These are phyloP conservation scores for Pseudomassariella vexata DNA, from an alignment of 2,329 filamentous ascomycete genomes.

Conservation along the genomic window DNA sequence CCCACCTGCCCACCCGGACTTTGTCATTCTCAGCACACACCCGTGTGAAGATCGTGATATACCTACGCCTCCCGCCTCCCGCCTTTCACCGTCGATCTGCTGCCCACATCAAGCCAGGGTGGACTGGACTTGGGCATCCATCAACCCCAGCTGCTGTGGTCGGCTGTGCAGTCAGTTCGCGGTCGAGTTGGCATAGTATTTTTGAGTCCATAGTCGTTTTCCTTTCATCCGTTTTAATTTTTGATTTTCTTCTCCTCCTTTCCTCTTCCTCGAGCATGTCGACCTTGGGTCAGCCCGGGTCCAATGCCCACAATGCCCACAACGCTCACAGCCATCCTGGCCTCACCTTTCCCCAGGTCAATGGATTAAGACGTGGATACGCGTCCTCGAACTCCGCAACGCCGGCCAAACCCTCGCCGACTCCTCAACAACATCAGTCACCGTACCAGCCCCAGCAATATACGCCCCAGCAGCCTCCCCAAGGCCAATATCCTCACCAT, in stretches of 20 bases:
- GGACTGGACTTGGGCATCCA: slow-evolving; percentile 1
- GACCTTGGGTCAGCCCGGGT: slow-evolving; percentile 41
- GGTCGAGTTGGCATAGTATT: not conserved
- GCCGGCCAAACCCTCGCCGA: slow-evolving; percentile 50
- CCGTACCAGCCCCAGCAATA: slow-evolving; percentile 51
- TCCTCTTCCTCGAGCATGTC: slow-evolving; percentile 32
- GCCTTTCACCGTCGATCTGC: not conserved
- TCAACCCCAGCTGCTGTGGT: not conserved
- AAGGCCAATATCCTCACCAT: slow-evolving; percentile 44
- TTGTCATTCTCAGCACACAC: slow-evolving; percentile 4
- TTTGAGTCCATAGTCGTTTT: slow-evolving; percentile 13
- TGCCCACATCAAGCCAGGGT: slow-evolving; percentile 5
- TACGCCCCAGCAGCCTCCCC: slow-evolving; percentile 43
- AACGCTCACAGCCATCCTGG: slow-evolving; percentile 41
- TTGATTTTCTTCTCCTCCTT: slow-evolving; percentile 11
- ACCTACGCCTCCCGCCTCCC: slow-evolving; percentile 7
- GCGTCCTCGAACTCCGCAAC: slow-evolving; percentile 42
- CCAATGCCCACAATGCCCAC: slow-evolving; percentile 37
- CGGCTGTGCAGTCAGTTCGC: not conserved
- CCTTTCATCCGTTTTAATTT: slow-evolving; percentile 10
- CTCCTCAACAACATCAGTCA: slow-evolving; percentile 42
- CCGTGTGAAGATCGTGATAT: slow-evolving; percentile 9
- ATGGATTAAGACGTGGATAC: slow-evolving; percentile 41
- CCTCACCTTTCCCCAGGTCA: slow-evolving; percentile 46
- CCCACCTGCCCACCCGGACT: not conserved